These are phyloP conservation scores for Phytophthora brassicae DNA, from an alignment of 352 stramenopile genomes.

Conservation along the genomic window DNA sequence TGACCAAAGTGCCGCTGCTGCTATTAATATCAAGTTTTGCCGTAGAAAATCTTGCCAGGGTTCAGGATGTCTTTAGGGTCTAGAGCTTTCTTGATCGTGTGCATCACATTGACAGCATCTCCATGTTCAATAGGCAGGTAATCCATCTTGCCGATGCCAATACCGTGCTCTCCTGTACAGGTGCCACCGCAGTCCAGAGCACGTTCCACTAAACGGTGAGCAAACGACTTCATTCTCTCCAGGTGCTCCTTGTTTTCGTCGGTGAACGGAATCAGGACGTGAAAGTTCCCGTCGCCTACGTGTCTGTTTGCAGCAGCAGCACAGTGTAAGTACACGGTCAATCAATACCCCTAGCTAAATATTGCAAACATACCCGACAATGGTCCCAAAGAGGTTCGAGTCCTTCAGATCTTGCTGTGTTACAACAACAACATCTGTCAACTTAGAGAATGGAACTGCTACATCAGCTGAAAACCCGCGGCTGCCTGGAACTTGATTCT, in stretches of 20 bases:
- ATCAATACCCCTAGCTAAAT: neutral
- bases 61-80: constrained; percentile 97
- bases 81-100: constrained; percentile 90
- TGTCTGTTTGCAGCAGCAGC: constrained; percentile 36
- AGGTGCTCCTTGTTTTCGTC: constrained; percentile 84
- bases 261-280: constrained; percentile 94
- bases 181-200: constrained; percentile 91
- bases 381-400: constrained; percentile 83
- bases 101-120: constrained; percentile 90
- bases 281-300: constrained; percentile 96
- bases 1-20: no score
- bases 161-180: constrained; percentile 96
- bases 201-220: constrained; percentile 66
- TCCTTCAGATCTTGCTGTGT: constrained; percentile 90
- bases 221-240: constrained; percentile 84
- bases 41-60: constrained; percentile 94
- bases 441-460: constrained; percentile 93
- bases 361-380: constrained; percentile 83
- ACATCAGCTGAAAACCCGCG: constrained; percentile 92
- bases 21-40: neutral
- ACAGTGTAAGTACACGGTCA: neutral
- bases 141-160: constrained; percentile 94
- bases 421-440: constrained; percentile 90
- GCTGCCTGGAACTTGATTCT: constrained; percentile 71
- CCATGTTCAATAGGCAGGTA: constrained; percentile 92